Evolutionary conservation across 371 early-diverging fungal genomes (phyloP).

Genomic region (Smittium culicis): DNA sequence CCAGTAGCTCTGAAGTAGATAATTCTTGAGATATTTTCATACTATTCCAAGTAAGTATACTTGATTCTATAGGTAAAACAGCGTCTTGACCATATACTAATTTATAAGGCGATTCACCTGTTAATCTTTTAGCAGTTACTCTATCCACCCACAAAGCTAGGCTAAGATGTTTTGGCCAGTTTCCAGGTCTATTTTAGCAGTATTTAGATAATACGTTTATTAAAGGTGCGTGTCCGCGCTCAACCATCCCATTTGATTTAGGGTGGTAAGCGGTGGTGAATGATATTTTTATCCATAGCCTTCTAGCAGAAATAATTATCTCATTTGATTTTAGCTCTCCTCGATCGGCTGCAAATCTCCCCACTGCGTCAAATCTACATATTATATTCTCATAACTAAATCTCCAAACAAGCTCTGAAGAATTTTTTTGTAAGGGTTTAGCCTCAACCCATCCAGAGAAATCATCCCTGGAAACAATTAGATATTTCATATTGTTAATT

Average conservation of each 20-base stretch:
- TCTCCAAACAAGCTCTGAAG: conserved; percentile 5
- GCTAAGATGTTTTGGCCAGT: conserved; percentile 14
- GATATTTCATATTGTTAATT: conserved; percentile 5
- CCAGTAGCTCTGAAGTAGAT: not conserved
- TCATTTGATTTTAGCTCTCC: conserved; percentile 11
- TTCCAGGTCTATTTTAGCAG: not conserved
- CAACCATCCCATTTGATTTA: conserved; percentile 17
- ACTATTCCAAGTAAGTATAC: not conserved
- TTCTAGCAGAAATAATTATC: not conserved
- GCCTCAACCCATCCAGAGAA: conserved; percentile 18
- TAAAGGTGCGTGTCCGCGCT: conserved; percentile 12
- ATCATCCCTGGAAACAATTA: conserved; percentile 14
- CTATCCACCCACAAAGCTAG: conserved; percentile 16
- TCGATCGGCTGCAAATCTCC: conserved; percentile 14
- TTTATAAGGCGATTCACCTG: conserved; percentile 14
- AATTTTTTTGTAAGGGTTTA: conserved; percentile 11
- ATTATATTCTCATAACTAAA: conserved; percentile 14
- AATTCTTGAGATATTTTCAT: not conserved
- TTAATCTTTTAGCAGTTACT: conserved; percentile 12
- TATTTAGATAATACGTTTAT: conserved; percentile 4
- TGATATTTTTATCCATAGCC: not conserved
- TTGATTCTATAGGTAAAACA: conserved; percentile 11
- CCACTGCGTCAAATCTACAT: conserved; percentile 12
- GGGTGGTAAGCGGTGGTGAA: conserved; percentile 15
- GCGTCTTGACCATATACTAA: conserved; percentile 16